Base-by-base conservation (phyloP, 495 filamentous ascomycete species). In the Tirmania nivea region DNA sequence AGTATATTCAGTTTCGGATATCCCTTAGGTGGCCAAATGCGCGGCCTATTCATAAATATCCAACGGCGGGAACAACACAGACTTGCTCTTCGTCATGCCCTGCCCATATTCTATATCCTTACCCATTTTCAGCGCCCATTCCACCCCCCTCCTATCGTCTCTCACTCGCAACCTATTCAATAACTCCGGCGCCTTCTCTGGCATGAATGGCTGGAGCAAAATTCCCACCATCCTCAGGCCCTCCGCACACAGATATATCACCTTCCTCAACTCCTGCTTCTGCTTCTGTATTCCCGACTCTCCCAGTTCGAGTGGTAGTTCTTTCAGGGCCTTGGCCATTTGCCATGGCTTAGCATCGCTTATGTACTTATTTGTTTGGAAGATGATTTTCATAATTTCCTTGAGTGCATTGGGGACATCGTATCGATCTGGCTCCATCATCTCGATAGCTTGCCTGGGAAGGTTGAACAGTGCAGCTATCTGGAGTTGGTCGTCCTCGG, bases 141-240 rank as follows among this genome's bases (percentile, higher is more conserved):
- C 64, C 63, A 81, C 71, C 55, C 71, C 67, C 55, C 81, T 71
- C 59, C 72, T 71, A 47, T 75, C 73, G 12, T 63, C 60, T n/a
- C 70, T 68, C 16, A 96, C 86, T 10, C 82, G 79, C 4, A 97
- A 69, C 59, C 75, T 73, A 62, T 94, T 83, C 10, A 96, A 73
- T 48, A 96, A 61, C 59, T 79, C 71, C 35, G 68, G 64, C 48
- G 83, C 73, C 66, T 89, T 94, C n/a, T 66, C 71, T 3, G 90
- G 90, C 74, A 96, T 87, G 62, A 82, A 87, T 3, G 90, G 87
- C 65, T 94, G 89, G 34, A 97, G 69, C 36, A 96, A 69, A 53
- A 96, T 94, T 9, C 80, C 86, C 3, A 69, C 67, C 35, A 95
- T 75, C 19, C 90, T 80, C 45, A 95, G 63, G n/a, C 79, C 75